phyloP scores from a whole-genome alignment of 83 land plant genomes.

The Diphasiastrum complanatum region DNA sequence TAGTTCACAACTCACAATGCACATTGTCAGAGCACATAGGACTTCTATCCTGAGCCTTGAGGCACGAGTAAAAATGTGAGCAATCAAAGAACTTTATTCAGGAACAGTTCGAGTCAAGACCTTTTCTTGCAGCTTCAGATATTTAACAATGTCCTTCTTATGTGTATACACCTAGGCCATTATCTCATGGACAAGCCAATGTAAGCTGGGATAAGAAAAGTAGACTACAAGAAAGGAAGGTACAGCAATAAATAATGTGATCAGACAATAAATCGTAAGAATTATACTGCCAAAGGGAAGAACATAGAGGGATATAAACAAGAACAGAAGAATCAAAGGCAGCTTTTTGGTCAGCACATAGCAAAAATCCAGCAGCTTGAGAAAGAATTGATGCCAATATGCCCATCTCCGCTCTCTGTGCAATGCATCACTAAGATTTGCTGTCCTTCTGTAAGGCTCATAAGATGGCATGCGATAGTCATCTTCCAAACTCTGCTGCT shows the following conservation, averaged over 20 bases:
- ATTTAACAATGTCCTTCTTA: no score
- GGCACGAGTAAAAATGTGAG: no score
- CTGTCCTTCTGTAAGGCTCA: no score
- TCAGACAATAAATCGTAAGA: conserved; percentile 53
- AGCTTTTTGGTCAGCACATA: conserved; percentile 58
- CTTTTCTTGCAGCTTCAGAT: no score
- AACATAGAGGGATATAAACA: conserved; percentile 53
- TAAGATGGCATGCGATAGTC: neutral
- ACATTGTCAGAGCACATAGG: no score
- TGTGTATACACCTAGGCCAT: no score
- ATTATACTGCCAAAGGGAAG: conserved; percentile 64
- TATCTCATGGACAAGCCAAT: conserved; percentile 82
- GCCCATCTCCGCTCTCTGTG: conserved; percentile 16
- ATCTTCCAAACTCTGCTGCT: no score
- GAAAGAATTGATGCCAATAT: conserved; percentile 35
- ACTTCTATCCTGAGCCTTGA: no score
- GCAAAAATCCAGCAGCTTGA: conserved; percentile 37
- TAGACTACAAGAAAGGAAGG: conserved; percentile 81
- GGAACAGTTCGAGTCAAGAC: no score
- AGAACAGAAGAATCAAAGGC: conserved; percentile 54
- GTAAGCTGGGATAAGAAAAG: conserved; percentile 71
- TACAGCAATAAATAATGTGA: conserved; percentile 71
- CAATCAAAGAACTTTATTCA: no score
- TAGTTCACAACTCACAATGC: no score
- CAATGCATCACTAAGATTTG: neutral